phyloP scores from a whole-genome alignment of 768 basidiomycete genomes.

The Lactarius tabidus region DNA sequence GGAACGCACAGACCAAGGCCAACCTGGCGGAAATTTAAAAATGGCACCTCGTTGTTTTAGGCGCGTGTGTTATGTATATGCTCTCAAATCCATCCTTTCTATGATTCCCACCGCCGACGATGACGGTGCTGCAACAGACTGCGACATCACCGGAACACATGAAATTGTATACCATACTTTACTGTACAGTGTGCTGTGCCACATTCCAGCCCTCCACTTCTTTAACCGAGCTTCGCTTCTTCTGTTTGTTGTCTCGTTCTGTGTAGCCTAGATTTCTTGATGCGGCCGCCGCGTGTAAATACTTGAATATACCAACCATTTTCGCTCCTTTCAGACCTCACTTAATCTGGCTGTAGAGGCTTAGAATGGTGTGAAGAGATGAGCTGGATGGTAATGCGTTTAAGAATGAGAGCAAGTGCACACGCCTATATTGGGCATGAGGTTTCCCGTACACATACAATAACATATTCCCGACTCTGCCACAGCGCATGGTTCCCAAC shows the following conservation, averaged over 20 bases:
- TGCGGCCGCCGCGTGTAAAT: background rate
- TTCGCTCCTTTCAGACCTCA: background rate
- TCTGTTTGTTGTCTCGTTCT: background rate
- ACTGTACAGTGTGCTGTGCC: background rate
- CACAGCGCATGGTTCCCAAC: no score
- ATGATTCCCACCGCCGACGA: background rate
- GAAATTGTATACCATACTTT: background rate
- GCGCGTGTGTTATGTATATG: background rate
- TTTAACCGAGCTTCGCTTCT: no score
- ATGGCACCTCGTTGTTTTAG: background rate
- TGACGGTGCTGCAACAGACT: background rate
- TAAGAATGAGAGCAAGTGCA: no score
- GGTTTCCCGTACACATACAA: no score
- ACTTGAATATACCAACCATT: background rate
- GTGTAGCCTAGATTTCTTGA: background rate
- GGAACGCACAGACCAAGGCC: background rate
- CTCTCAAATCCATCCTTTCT: no score
- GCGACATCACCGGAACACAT: slow-evolving; percentile 1
- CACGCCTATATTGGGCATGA: no score
- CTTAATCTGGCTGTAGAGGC: no score
- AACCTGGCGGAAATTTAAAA: background rate
- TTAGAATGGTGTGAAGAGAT: no score
- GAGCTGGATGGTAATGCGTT: no score
- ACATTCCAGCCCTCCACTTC: background rate
- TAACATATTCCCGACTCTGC: no score